phyloP scores from a whole-genome alignment of 2,329 filamentous ascomycete genomes.

The Cytospora leucostoma region DNA sequence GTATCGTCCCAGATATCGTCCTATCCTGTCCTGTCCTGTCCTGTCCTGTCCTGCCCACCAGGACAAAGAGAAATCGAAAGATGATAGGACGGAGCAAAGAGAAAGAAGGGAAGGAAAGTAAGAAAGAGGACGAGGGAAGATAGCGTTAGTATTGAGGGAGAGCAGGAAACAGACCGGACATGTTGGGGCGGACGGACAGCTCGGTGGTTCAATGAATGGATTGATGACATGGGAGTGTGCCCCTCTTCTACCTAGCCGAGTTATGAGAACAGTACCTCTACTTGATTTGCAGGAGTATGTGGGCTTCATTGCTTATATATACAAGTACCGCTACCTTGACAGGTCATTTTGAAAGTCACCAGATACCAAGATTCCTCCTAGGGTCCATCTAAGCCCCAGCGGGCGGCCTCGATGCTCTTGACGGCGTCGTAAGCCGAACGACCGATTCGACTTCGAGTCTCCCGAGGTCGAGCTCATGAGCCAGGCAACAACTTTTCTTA shows the following conservation, averaged over 20 bases:
- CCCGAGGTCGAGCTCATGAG: not conserved
- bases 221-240: not conserved
- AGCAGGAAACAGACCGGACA: not conserved
- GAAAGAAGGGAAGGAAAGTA: not conserved
- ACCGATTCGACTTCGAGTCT: not conserved
- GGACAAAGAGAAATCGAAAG: not conserved
- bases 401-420: not conserved
- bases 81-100: not conserved
- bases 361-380: not conserved
- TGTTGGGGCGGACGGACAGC: slow-evolving; percentile 1
- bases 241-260: not conserved
- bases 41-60: not conserved
- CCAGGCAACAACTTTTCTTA: not conserved
- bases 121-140: not conserved
- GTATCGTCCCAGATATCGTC: not conserved
- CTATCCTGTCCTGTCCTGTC: not conserved
- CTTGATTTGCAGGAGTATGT: not conserved
- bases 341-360: not conserved
- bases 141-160: not conserved
- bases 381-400: not conserved
- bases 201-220: not conserved
- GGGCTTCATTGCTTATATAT: not conserved
- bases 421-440: not conserved
- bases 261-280: not conserved
- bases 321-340: not conserved